Conservation (phyloP, 495 filamentous ascomycete genomes). For the Aspergillus diversus region DNA sequence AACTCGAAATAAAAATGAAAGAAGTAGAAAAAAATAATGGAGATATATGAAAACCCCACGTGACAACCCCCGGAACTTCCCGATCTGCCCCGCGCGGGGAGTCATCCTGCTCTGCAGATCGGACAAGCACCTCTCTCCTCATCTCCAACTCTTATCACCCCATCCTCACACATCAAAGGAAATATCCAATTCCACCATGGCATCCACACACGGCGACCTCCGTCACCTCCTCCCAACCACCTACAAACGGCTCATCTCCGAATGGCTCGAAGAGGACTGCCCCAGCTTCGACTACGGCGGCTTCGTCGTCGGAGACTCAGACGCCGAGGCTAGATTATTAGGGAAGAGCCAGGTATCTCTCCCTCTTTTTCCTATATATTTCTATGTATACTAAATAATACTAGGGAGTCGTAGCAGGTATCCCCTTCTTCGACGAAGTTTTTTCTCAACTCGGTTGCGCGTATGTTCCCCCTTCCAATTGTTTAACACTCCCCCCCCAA, state of each 20-base stretch:
- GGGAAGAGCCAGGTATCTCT: slow-evolving; percentile 73
- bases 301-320: slow-evolving; percentile 86
- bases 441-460: slow-evolving; percentile 87
- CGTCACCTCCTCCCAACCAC: slow-evolving; percentile 81
- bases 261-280: slow-evolving; percentile 94
- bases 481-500: slow-evolving; percentile 6
- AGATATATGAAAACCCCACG: slow-evolving; percentile 4
- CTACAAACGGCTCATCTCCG: slow-evolving; percentile 77
- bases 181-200: slow-evolving; percentile 40
- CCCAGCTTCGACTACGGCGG: slow-evolving; percentile 96
- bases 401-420: slow-evolving; percentile 81
- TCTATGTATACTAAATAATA: slow-evolving; percentile 1
- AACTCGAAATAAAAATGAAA: not conserved
- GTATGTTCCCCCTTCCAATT: slow-evolving; percentile 38
- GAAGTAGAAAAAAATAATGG: not conserved
- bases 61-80: slow-evolving; percentile 18
- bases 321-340: slow-evolving; percentile 77
- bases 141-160: not conserved
- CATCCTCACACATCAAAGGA: slow-evolving; percentile 12
- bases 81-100: slow-evolving; percentile 18
- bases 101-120: not conserved
- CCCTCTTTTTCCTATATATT: not conserved
- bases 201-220: slow-evolving; percentile 70
- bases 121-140: not conserved
- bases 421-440: slow-evolving; percentile 95